Base-by-base conservation (phyloP, 805 yeast species). In the Teunomyces pallodes region DNA sequence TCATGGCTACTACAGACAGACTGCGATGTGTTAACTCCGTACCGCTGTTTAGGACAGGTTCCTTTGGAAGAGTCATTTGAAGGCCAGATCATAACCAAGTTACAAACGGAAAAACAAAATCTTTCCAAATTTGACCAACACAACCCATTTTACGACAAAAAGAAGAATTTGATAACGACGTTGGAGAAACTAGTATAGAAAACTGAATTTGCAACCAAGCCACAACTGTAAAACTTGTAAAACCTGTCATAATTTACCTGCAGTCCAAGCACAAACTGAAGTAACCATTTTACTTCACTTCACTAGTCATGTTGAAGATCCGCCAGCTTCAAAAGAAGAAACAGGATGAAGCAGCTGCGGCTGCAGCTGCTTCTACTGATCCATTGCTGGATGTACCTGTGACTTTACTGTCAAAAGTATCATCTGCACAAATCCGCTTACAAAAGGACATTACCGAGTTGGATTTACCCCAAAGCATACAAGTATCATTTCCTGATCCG, bases 371-470 rank as follows among this genome's bases (percentile, higher is more conserved):
- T 4, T 57, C 62, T 7, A 57, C 56, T 2, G 53, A 54, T 10
- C 14, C 10, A 10, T 12, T 14, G 10, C 45, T 29, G 38, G 36
- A 42, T n/a, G 35, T 32, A 17, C 39, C 38, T 4, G 39, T 29
- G 9, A 29, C 20, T 9, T 32, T 26, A 36, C 32, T 31, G 29
- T 50, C 51, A 36, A 59, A 62, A 53, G 69, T 70, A 13, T 60
- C 66, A 7, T 63, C 91, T 5, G 91, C 95, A 1, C 89, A 84
- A 58, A 74, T 88, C 20, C 74, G 96, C 43, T 80, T 86, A 14
- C 91, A 87, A 57, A 86, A 84, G 60, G 89, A 90, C 62, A 65
- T 89, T 42, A 80, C 85, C 7, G 95, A 86, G 60, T 71, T 87
- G 48, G 80, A 80, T 46, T 69, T 83, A 46, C 90, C 89, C 13